Percentiles rank a stretch among this genome's conserved stretches.
Conservation (phyloP, 805 yeast genomes). For the Deakozyma indianensis region DNA sequence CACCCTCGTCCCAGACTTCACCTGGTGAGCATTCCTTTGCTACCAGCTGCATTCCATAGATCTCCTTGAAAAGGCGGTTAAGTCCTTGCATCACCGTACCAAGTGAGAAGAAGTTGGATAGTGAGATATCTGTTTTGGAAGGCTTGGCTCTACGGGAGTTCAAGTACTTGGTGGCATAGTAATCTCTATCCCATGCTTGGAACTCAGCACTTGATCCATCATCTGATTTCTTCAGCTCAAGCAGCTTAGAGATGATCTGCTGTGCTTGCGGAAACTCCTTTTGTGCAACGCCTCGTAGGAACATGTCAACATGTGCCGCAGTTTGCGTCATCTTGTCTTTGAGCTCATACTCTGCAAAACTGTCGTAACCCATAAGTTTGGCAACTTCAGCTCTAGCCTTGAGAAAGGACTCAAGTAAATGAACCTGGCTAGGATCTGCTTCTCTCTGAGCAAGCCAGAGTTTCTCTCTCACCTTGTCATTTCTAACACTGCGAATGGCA, state of each 20-base stretch:
- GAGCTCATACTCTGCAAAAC: conserved; percentile 68
- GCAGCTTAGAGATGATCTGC: conserved; percentile 12
- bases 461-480: conserved; percentile 41
- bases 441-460: conserved; percentile 68
- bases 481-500: conserved; percentile 43
- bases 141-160: conserved; percentile 15
- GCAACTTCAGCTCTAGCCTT: conserved; percentile 59
- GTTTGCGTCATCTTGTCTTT: conserved; percentile 80
- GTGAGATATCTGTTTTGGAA: conserved; percentile 11
- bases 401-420: conserved; percentile 42
- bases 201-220: conserved; percentile 31
- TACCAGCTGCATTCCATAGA: conserved; percentile 65
- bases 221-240: conserved; percentile 17
- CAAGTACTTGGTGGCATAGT: conserved; percentile 25
- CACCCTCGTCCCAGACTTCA: conserved; percentile 83
- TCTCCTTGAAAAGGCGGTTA: conserved; percentile 47
- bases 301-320: conserved; percentile 61
- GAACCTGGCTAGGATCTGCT: conserved; percentile 48
- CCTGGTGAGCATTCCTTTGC: conserved; percentile 52
- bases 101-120: conserved; percentile 63
- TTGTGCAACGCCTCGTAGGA: conserved; percentile 45
- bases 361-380: conserved; percentile 49
- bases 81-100: conserved; percentile 81
- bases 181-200: conserved; percentile 91
- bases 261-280: conserved; percentile 28